Evolutionary conservation across 2,329 filamentous ascomycete genomes (phyloP), one percentile per base, ranked within the genome.

Genomic region (Lachnellula willkommii): DNA sequence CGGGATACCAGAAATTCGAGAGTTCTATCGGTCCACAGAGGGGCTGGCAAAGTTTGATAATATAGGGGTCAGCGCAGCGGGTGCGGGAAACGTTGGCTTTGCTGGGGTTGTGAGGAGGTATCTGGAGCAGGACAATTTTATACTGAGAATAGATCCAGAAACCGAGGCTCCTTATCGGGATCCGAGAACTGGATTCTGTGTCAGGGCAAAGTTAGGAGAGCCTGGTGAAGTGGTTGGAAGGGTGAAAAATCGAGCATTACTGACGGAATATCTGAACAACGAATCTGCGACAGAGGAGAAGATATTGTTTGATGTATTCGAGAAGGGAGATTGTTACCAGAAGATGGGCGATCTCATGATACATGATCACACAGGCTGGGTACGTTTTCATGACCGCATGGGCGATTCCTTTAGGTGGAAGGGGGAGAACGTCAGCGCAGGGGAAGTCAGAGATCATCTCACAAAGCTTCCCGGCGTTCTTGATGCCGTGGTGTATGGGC

Each of bases 331-430:
- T 60, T 20, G 73, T 15, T 77, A 72, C 57, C 74, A 77, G 55
- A 70, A 73, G 35, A 76, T 72, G 49, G 75, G 75, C 3, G 75
- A 77, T 62, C 53, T 77, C n/a, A 60, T 77, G 9, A 63, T 75
- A 5, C 70, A 70, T 37, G 73, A 77, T 46, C 48, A 60, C 1
- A 66, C 68, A 17, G 74, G 75, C 0, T 77, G 75, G 72, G 65
- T 78, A 3, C 69, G 68, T 17, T 78, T 78, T 60, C 70, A 75
- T 48, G 76, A 78, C 60, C 72, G 79, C 4, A 71, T 80, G 50
- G 78, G 78, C 11, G 78, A 81, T 59, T 80, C 78, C 0, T 81
- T 77, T 67, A 70, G 78, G 9, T 81, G 79, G 79, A 79, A 76
- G 58, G 73, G 74, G 2, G 75, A 77, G 67, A 77, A 77, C 50